These are phyloP conservation scores for Globisporangium splendens DNA, from an alignment of 352 stramenopile species.

Conservation along the genomic window DNA sequence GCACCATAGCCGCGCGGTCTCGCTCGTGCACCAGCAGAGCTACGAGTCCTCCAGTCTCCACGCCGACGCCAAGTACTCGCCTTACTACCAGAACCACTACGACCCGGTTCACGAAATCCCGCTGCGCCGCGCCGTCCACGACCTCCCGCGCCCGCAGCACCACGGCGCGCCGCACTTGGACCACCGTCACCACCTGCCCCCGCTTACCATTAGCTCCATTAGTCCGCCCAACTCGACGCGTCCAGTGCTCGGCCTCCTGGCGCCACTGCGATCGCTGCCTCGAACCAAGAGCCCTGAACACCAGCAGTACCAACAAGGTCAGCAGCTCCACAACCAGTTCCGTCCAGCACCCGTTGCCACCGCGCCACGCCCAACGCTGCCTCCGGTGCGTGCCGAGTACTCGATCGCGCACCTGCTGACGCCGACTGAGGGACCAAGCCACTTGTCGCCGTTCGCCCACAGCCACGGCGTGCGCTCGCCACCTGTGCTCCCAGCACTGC, in stretches of 20 bases:
- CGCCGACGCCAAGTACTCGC: neutral
- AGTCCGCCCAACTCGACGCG: constrained; percentile 45
- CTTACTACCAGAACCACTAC: constrained; percentile 1
- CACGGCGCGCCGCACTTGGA: constrained; percentile 1
- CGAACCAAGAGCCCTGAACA: constrained; percentile 67
- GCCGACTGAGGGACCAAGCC: constrained; percentile 8
- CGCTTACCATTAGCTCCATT: constrained; percentile 29
- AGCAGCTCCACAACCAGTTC: constrained; percentile 14
- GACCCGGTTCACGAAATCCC: constrained; percentile 6
- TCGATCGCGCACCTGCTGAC: constrained; percentile 15
- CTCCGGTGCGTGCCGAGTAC: constrained; percentile 12
- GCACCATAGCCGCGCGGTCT: too few relatives aligned
- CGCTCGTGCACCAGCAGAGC: too few relatives aligned
- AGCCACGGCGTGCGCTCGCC: neutral
- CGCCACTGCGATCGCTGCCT: constrained; percentile 30
- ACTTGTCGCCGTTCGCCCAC: neutral
- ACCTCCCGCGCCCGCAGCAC: constrained; percentile 10
- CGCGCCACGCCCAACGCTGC: constrained; percentile 5
- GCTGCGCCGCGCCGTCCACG: constrained; percentile 12
- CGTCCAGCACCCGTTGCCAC: too few relatives aligned
- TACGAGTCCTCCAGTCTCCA: neutral
- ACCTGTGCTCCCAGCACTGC: constrained; percentile 8
- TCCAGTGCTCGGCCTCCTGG: constrained; percentile 23
- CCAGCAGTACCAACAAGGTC: constrained; percentile 28
- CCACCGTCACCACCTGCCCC: constrained; percentile 24